Percentiles rank a stretch among this genome's conserved stretches.
Conservation (phyloP, 2,329 filamentous ascomycete species). For the Ophiosphaerella herpotricha region DNA sequence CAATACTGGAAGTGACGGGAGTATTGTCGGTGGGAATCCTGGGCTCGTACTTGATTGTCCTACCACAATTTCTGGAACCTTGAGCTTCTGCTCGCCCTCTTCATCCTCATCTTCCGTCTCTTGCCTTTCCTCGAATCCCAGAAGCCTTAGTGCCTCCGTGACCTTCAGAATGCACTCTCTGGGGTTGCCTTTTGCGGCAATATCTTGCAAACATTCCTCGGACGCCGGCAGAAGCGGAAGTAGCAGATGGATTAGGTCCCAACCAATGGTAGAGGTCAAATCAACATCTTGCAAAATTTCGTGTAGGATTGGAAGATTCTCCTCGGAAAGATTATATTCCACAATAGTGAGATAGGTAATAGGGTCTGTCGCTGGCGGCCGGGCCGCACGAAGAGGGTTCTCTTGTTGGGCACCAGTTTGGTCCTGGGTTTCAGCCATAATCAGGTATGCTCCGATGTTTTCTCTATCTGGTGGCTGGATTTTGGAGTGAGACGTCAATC, state of each 20-base stretch:
- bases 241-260: constrained; percentile 80
- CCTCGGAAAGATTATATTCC: constrained; percentile 71
- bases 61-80: constrained; percentile 28
- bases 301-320: constrained; percentile 69
- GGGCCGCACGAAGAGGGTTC: constrained; percentile 60
- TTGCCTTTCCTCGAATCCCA: constrained; percentile 56
- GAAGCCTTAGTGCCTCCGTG: constrained; percentile 69
- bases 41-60: constrained; percentile 41
- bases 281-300: constrained; percentile 69
- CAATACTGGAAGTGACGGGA: constrained; percentile 49
- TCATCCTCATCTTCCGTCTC: constrained; percentile 56
- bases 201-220: constrained; percentile 72
- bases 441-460: not conserved
- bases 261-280: constrained; percentile 77
- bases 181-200: constrained; percentile 78
- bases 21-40: constrained; percentile 22
- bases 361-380: constrained; percentile 67
- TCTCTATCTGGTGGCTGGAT: not conserved
- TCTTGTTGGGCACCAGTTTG: constrained; percentile 26
- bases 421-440: constrained; percentile 40
- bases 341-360: constrained; percentile 80
- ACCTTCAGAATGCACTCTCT: constrained; percentile 82
- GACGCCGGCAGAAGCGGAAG: constrained; percentile 67
- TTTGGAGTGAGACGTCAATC: not conserved
- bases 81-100: constrained; percentile 14